These are phyloP conservation scores for Aulographum hederae DNA, from an alignment of 2,329 filamentous ascomycete genomes.

Conservation along the genomic window DNA sequence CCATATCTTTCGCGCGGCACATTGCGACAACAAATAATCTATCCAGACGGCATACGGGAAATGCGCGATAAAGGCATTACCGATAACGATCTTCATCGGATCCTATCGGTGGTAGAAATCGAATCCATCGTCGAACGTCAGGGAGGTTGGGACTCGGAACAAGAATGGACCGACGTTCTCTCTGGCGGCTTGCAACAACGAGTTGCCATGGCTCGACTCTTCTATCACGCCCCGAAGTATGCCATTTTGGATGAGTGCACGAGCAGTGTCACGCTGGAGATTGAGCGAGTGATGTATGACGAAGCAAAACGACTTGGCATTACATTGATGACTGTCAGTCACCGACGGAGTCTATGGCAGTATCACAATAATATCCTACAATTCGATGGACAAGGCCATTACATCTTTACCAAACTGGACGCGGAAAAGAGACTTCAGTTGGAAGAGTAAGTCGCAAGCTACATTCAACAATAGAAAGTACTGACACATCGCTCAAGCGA, in stretches of 20 bases:
- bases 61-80: slow-evolving; percentile 75
- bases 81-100: slow-evolving; percentile 59
- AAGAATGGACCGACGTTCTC: slow-evolving; percentile 90
- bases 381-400: slow-evolving; percentile 87
- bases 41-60: slow-evolving; percentile 73
- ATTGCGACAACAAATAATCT: slow-evolving; percentile 91
- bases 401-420: slow-evolving; percentile 77
- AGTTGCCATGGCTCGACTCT: slow-evolving; percentile 87
- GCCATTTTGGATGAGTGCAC: slow-evolving; percentile 97
- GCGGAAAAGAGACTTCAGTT: slow-evolving; percentile 68
- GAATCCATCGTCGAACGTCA: slow-evolving; percentile 65
- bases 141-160: slow-evolving; percentile 78
- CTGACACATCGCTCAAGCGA: too few relatives aligned
- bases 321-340: slow-evolving; percentile 91
- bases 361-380: slow-evolving; percentile 91
- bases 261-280: slow-evolving; percentile 82
- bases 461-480: too few relatives aligned
- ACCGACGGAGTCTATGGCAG: slow-evolving; percentile 83
- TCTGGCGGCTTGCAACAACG: slow-evolving; percentile 88
- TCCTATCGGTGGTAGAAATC: slow-evolving; percentile 66
- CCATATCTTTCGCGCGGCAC: slow-evolving; percentile 85
- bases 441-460: slow-evolving; percentile 59
- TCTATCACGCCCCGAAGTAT: slow-evolving; percentile 84
- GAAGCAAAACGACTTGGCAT: slow-evolving; percentile 82
- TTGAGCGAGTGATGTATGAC: slow-evolving; percentile 93